phyloP scores from a whole-genome alignment of 495 filamentous ascomycete species.

The Astrothelium subdiscretum region DNA sequence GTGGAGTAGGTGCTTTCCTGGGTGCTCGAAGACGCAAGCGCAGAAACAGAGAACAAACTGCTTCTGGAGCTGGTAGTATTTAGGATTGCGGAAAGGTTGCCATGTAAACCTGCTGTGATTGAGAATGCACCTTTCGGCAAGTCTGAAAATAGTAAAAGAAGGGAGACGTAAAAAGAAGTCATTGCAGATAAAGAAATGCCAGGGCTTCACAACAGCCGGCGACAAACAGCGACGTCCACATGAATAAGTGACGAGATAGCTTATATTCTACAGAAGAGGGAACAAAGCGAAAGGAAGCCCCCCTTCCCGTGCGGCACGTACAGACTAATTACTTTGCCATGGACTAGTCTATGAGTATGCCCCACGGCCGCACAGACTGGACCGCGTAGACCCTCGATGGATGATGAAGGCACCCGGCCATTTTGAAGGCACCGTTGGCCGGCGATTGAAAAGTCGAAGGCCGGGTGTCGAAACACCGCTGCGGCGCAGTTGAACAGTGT shows the following conservation, averaged over 20 bases:
- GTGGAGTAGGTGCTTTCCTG: neutral
- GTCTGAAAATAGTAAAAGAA: neutral
- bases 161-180: neutral
- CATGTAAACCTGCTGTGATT: neutral
- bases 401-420: too few relatives aligned
- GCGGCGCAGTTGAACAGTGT: too few relatives aligned
- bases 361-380: too few relatives aligned
- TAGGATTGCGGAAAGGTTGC: neutral
- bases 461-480: too few relatives aligned
- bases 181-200: neutral
- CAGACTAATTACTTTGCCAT: too few relatives aligned
- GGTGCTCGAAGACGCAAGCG: neutral
- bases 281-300: too few relatives aligned
- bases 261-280: neutral
- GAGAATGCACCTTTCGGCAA: neutral
- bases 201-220: neutral
- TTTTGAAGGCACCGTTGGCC: too few relatives aligned
- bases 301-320: too few relatives aligned
- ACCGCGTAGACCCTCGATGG: too few relatives aligned
- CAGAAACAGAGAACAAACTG: neutral
- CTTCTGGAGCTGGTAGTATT: neutral
- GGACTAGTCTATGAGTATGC: too few relatives aligned
- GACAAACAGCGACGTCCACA: neutral
- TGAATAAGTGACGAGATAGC: neutral
- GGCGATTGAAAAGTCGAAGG: too few relatives aligned